Conservation (phyloP, 768 basidiomycete species). For the Rhodotorula kratochvilovae region DNA sequence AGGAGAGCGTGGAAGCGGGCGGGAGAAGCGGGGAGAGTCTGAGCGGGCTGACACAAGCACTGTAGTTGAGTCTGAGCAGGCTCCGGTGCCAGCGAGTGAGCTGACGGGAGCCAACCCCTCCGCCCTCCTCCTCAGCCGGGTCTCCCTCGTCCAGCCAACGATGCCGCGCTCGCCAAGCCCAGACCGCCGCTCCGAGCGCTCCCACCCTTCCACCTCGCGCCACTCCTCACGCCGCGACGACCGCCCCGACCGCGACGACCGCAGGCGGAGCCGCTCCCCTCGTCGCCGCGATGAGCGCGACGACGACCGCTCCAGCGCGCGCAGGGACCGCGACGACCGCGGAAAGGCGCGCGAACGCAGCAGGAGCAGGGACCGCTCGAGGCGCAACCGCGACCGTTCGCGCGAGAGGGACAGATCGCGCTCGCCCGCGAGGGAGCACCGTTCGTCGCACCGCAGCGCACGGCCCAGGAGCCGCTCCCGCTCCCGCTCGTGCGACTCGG, state of each 20-base stretch:
- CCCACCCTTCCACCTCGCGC: background rate
- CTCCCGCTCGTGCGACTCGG: background rate
- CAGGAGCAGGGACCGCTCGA: slow-evolving; percentile 1
- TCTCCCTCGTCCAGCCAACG: too few species aligned
- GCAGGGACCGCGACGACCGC: background rate
- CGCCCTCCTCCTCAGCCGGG: too few species aligned
- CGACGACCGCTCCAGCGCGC: background rate
- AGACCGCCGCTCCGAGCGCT: slow-evolving; percentile 16
- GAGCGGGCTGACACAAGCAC: too few species aligned
- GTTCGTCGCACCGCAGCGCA: slow-evolving; percentile 2
- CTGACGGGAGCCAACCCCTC: too few species aligned
- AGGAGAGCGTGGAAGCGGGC: background rate
- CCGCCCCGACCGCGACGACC: slow-evolving; percentile 11
- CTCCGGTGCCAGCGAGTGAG: too few species aligned
- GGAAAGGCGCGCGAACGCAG: background rate
- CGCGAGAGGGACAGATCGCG: too few species aligned
- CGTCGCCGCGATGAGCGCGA: background rate
- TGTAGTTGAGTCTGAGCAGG: too few species aligned
- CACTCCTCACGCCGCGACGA: background rate
- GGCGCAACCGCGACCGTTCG: background rate
- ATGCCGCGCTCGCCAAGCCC: slow-evolving; percentile 31
- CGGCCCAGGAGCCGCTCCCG: slow-evolving; percentile 1
- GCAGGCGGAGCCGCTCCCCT: background rate
- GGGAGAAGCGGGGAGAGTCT: background rate
- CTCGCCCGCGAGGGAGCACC: background rate